Base-by-base conservation (phyloP, 2,329 filamentous ascomycete species). In the Colletotrichum lindemuthianum region DNA sequence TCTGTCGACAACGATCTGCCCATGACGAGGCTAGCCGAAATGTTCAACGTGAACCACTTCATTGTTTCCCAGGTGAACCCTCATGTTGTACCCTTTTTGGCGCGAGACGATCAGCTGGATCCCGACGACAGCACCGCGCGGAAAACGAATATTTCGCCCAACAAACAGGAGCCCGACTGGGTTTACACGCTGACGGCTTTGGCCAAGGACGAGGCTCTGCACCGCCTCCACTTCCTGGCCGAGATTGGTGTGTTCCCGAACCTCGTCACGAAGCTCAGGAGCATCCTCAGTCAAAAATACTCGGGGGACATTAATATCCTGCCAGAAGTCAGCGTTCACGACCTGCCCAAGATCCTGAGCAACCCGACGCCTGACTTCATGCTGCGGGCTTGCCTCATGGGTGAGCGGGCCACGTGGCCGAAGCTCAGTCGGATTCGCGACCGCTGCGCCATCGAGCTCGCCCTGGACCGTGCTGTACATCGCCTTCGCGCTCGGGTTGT, bases 21-120 rank as follows among this genome's bases (percentile, higher is more conserved):
- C 2, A 97, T 97, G 88, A 93, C 90, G 16, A 88, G 92, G 2
- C 82, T 98, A 13, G 89, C 93, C 1, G 93, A 97, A 73, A 94
- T 97, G 91, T 97, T 97, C 82, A 97, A 97, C 72, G 94, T 97
- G 74, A 97, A 97, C 72, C 95, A 97, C 74, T 97, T 97, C 73
- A 97, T 98, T 69, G 95, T 97, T 15, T 97, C 93, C 0, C 95
- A 98, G 75, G 93, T 97, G 54, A 98, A 98, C 71, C 95, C 95
- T 0, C 95, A 98, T 71, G 92, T 97, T 8, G 88, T 96, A 0
- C 92, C 93, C 0, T 97, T 98, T 71, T 80, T 97, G 13, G 83
- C 87, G 13, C 91, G 89, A 69, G 92, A 96, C 63, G 91, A 93
- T 66, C 83, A 85, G 33, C 75, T 85, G 1, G 77, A 78, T 7